Base-by-base conservation (phyloP, 2,329 filamentous ascomycete species). In the Stemphylium lycopersici region DNA sequence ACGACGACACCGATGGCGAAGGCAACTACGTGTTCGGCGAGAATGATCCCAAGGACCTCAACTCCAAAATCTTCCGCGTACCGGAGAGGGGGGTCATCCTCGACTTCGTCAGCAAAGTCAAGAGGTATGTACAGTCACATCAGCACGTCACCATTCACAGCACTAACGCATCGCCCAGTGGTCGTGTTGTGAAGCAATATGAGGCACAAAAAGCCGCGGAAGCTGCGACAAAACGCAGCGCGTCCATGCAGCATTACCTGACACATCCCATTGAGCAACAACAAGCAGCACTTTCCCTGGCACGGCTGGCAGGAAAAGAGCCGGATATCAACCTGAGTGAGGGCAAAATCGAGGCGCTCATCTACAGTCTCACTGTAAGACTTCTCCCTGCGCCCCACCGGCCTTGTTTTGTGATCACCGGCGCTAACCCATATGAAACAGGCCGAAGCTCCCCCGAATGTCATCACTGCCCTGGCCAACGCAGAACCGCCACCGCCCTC, bases 221-320 rank as follows among this genome's bases (percentile, higher is more conserved):
- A 37, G 46, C 34, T 41, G 56, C 57, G 51, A 61, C 58, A 24
- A 63, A 62, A 45, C 67, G 62, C 58, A 64, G 68, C 49, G 53
- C 59, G 29, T 63, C 66, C 22, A 65, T 69, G 57, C 61, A 71
- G 49, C 55, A 65, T 37, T 70, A 72, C 46, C 58, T 68, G 34
- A 63, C 63, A 56, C 69, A 67, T 42, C 58, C 71, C 31, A 62
- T 90, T 16, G 80, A 83, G 47, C 84, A 90, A 71, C 83, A 88
- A 67, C 87, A 90, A 68, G 82, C 86, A 38, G 87, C 86, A 4
- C 79, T 90, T 55, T 86, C 85, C 56, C 79, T 91, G 29, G 79
- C 83, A 39, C 81, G 83, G 57, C 77, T 90, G 33, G 78, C 80
- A 42, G 79, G 79, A 49, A 79, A 80, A 60, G 78, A 81, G 58